Evolutionary conservation across 176 grass and related monocot species (phyloP).

Genomic region (Neostapfia colusana): DNA sequence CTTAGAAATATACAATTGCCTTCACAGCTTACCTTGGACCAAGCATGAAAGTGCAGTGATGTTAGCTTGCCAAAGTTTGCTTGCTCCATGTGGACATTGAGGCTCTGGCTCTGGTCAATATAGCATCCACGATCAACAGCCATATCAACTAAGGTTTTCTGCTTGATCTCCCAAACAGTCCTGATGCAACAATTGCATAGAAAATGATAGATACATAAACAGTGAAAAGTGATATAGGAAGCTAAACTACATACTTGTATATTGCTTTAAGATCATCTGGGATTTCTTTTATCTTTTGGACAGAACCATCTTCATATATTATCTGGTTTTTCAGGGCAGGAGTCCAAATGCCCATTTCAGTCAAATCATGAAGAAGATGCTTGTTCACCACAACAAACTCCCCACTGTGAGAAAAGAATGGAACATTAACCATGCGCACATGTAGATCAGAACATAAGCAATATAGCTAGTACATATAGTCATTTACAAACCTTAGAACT

Average conservation of each 20-base stretch:
- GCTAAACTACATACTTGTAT: slow-evolving; percentile 66
- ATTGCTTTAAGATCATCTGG: slow-evolving; percentile 88
- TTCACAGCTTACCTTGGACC: slow-evolving; percentile 74
- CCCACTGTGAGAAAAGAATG: slow-evolving; percentile 51
- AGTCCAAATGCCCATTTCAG: slow-evolving; percentile 92
- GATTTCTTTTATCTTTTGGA: slow-evolving; percentile 78
- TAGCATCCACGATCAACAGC: slow-evolving; percentile 92
- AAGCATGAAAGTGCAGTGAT: slow-evolving; percentile 94
- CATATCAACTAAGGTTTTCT: slow-evolving; percentile 99
- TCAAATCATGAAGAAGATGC: slow-evolving; percentile 96
- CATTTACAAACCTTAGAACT: slow-evolving; percentile 51
- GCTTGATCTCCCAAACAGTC: slow-evolving; percentile 99
- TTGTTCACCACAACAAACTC: slow-evolving; percentile 99
- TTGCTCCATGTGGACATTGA: slow-evolving; percentile 98
- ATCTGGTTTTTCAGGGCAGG: slow-evolving; percentile 88
- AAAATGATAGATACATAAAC: no score
- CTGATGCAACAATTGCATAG: slow-evolving; percentile 33
- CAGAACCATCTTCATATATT: slow-evolving; percentile 88
- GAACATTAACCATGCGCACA: slow-evolving; percentile 5
- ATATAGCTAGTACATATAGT: not conserved
- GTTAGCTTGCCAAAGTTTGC: slow-evolving; percentile 92
- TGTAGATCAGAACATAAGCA: not conserved
- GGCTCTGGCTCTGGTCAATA: slow-evolving; percentile 98
- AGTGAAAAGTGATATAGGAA: not conserved
- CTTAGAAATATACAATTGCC: not conserved